Base-by-base conservation (phyloP, 2,329 filamentous ascomycete genomes). In the Microdochium trichocladiopsis region DNA sequence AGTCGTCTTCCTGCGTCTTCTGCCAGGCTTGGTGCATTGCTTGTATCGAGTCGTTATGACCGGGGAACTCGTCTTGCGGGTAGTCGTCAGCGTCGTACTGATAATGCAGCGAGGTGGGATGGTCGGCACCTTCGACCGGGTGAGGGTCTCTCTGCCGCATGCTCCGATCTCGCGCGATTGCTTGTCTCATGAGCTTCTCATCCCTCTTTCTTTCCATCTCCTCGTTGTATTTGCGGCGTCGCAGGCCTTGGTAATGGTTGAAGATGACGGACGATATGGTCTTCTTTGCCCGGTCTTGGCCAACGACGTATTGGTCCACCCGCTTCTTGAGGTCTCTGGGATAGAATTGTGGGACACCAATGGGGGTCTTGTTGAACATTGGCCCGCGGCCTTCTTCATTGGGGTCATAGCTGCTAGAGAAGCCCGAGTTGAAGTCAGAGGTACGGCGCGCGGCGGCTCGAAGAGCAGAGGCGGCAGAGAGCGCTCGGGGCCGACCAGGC, bases 241-340 rank as follows among this genome's bases (percentile, higher is more conserved):
- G 85, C 54, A 96, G 81, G 48, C 89, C 83, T 69, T 96, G 90
- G 66, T 97, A 96, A 67, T 99, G 94, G 65, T 97, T 96, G 73
- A 95, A 96, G 25, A 99, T 88, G 6, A 93, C 91, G 3, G 93
- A 87, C 57, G 90, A 94, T 57, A 97, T 84, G 14, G 92, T 89
- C 69, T 95, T 95, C 77, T 99, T 94, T 16, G 94, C 91, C 54
- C 90, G 84, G 59, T 96, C 90, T 69, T 99, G 94, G 41, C 93
- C 94, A 3, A 99, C 93, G 1, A 99, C 93, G 66, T 95, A 99
- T 65, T 94, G 88, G 66, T 99, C 94, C 28, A 97, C 83, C 62
- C 94, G 88, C 63, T 90, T 84, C 75, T 97, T 96, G 61, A 99
- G 77, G 60, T 83, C 78, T 53, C 79, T 75, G 2, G 83, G 83